A percentile compares a stretch with the other conserved stretches of the same genome.
Conservation (phyloP, 139 green algal genomes). For the Coelastrella sp. region DNA sequence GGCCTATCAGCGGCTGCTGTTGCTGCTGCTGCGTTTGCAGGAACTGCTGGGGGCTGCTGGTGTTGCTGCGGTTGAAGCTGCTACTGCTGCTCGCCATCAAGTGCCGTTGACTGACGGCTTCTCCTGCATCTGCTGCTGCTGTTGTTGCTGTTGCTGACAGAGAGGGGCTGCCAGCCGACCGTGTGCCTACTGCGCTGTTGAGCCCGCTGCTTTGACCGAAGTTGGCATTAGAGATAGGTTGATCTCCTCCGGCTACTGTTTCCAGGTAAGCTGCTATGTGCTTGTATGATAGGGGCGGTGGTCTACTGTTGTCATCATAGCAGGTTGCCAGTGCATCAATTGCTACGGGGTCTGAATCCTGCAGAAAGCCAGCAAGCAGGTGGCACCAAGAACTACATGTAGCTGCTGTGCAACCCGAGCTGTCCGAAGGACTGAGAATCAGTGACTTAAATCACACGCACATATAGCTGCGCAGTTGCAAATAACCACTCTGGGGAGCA, state of each 20-base stretch:
- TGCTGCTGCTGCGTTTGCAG: neutral
- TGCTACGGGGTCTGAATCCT: conserved; percentile 54
- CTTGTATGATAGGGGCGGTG: conserved; percentile 62
- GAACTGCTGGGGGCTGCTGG: neutral
- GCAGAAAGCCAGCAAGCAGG: neutral
- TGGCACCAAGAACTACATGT: neutral
- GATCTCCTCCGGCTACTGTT: conserved; percentile 38
- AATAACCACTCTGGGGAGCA: too few species aligned
- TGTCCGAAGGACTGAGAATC: too few species aligned
- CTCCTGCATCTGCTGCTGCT: neutral
- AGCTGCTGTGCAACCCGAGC: too few species aligned
- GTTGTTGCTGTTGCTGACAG: neutral
- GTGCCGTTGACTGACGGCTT: neutral
- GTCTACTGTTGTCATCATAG: conserved; percentile 68
- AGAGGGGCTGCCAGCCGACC: neutral
- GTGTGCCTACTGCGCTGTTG: neutral
- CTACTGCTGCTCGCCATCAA: neutral
- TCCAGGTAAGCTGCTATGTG: conserved; percentile 64
- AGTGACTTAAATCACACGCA: too few species aligned
- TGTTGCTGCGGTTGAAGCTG: neutral
- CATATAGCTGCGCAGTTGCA: too few species aligned
- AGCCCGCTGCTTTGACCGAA: neutral
- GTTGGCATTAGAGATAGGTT: neutral
- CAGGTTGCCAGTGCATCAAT: conserved; percentile 75
- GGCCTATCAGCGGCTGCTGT: conserved; percentile 51